Evolutionary conservation across 768 basidiomycete species (phyloP), one percentile per base, ranked within the genome.

Genomic region (Tricholoma furcatifolium): DNA sequence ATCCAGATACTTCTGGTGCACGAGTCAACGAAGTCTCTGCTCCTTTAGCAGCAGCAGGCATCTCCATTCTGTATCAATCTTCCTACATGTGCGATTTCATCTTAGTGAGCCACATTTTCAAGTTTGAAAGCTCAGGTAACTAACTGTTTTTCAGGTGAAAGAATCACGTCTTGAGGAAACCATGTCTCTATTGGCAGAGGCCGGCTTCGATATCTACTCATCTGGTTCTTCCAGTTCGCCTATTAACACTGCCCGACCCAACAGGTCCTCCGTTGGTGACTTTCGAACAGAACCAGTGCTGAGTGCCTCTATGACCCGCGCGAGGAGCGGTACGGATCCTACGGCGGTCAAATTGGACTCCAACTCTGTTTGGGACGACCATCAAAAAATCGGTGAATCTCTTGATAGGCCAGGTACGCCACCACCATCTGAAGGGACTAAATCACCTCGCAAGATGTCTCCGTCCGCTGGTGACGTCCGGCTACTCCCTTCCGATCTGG

Each of bases 51-150:
- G 83, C 81, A 11, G 85, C 84, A 34, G 87, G 87, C 2, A 89
- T 92, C 34, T 88, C 86, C 30, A 91, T 92, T 44, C 72, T 91
- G 12, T 92, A 91, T 66, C 87, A 89, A 63, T 88, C 87, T 5
- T 88, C 88, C 2, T 91, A 91, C 66, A 83, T 82, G 79, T 84
- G 87, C 60, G 89, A 91, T 67, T 91, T 87, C 63, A 87, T 91
- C 52, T 84, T 91, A 58, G 88, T 90, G 62, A 58, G 85, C 70
- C 46, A 34, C 56, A 20, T 35, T 18, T 3, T 42, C 10, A 20
- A 45, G 8, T 17, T 24, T 18, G 9, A 47, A 54, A 8, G 15
- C 10, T 21, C 6, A 12, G 11, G 23, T 46, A 31, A 44, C 57
- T 62, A 36, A 61, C 50, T 24, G 45, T 31, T 44, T 31, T 24